Evolutionary conservation across 257 asterid species (phyloP), one percentile per base, ranked within the genome.

Genomic region (Primulina eburnea): DNA sequence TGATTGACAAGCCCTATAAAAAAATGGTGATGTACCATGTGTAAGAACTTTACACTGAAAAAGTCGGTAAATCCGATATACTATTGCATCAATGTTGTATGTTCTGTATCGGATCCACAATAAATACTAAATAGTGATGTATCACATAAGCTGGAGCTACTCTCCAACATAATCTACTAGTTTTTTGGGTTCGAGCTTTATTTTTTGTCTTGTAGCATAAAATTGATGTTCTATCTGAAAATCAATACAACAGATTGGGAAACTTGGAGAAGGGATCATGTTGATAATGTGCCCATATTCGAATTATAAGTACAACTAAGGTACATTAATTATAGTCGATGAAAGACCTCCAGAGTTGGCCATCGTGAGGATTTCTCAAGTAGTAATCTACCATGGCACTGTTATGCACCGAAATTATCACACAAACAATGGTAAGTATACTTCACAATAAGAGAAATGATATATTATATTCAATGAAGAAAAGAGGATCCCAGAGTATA

Each of bases 1-100:
- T 86, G 70, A 81, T 83, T n/a, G 90, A 80, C 89, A 92, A 84
- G 33, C 88, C 95, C 99, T 90, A 90, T 73, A 76, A 66, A 64
- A 82, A 79, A 14, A 77, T 60, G 63, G 72, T 69, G 60, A 68
- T 76, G 67, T 40, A 58, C 71, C 38, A 65, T 76, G 67, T 57
- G 53, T 71, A 37, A 65, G 71, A 70, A 67, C 24, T 64, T 60
- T 12, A 43, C 33, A 65, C 56, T 1, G 1, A 60, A 34, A 67
- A 43, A 21, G 57, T n/a, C n/a, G 11, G 14, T 24, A 53, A 37
- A 60, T 9, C 34, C 26, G 56, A 60, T 20, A 32, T 28, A 28
- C 29, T 10, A 57, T 62, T 35, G 60, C 55, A 20, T 35, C 63
- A 24, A 59, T 53, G 50, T 38, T 8, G 9, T 10, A 11, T 43